These are phyloP conservation scores for Paracoccidioides lutzii DNA, from an alignment of 2,329 filamentous ascomycete genomes.

Conservation along the genomic window DNA sequence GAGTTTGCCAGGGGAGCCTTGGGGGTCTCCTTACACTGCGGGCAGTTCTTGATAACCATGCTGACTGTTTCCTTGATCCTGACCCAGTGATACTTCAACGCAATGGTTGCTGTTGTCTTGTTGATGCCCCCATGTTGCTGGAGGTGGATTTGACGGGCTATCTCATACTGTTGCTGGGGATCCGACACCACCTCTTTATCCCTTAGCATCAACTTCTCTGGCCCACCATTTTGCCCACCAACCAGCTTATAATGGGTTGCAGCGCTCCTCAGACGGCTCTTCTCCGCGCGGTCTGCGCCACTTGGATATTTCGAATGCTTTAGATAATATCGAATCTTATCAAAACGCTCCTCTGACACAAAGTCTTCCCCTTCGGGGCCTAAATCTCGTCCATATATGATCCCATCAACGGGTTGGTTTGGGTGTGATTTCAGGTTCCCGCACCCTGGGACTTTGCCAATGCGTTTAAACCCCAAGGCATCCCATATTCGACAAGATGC, in stretches of 20 bases:
- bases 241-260: slow-evolving; percentile 87
- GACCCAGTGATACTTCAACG: slow-evolving; percentile 93
- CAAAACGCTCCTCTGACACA: slow-evolving; percentile 90
- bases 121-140: slow-evolving; percentile 84
- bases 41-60: slow-evolving; percentile 83
- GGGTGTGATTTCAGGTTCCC: slow-evolving; percentile 58
- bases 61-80: slow-evolving; percentile 96
- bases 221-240: slow-evolving; percentile 34
- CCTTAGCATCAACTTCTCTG: slow-evolving; percentile 83
- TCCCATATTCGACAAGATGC: slow-evolving; percentile 88
- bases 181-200: slow-evolving; percentile 95
- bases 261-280: slow-evolving; percentile 82
- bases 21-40: slow-evolving; percentile 70
- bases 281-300: slow-evolving; percentile 87
- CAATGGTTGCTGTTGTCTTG: slow-evolving; percentile 89
- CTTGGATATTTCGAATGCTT: slow-evolving; percentile 88
- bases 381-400: slow-evolving; percentile 58
- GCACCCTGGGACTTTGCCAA: slow-evolving; percentile 65
- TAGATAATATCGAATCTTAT: slow-evolving; percentile 96
- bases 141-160: slow-evolving; percentile 65
- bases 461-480: slow-evolving; percentile 79
- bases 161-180: slow-evolving; percentile 77
- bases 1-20: slow-evolving; percentile 36
- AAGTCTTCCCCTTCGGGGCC: slow-evolving; percentile 61
- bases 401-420: slow-evolving; percentile 57